Evolutionary conservation across 352 stramenopile species (phyloP), one percentile per base, ranked within the genome.

Genomic region (Globisporangium spinosum): DNA sequence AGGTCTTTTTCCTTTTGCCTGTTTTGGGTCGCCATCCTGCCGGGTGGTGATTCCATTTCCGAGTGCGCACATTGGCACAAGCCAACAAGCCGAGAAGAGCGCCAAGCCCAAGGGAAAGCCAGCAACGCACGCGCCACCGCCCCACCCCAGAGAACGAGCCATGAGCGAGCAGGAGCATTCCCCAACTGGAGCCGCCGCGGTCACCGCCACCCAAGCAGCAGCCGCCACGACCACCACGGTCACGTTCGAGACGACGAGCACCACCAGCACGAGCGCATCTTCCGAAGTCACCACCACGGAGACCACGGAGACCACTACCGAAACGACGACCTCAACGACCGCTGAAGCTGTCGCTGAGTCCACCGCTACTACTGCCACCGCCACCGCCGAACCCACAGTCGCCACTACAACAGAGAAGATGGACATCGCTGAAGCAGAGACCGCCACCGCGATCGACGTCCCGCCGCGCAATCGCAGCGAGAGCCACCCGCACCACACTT

Each of bases 401-500:
- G 13, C 38, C 38, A 23, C 64, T 29, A 15, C 29, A 35, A n/a
- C 32, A 32, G 25, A 22, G 9, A 64, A 9, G 3, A 64, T 64
- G 58, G 58, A 25, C 58, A 25, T 35, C 58, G 29, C 61, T 23
- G 32, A 56, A 45, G 17, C 54, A 49, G 32, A 59, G 17, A 27
- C n/a, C 23, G 23, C 27, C 23, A 45, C 51, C 23, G 60, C 59
- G 35, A 20, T 43, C 2, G 54, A 58, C 13, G 32, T 67, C 27
- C 64, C 61, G 58, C 71, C 59, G 32, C 78, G 78, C 51, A 70
- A 74, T 47, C 85, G 82, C 65, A 85, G 73, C 63, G 85, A 93
- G 55, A 86, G 70, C 69, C 80, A 89, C 61, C 75, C 85, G 56
- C 72, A 78, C 34, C 72, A 77, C n/a, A 82, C 65, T n/a, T 99